Evolutionary conservation across 352 stramenopile genomes (phyloP).

Genomic region (Globisporangium lucens): DNA sequence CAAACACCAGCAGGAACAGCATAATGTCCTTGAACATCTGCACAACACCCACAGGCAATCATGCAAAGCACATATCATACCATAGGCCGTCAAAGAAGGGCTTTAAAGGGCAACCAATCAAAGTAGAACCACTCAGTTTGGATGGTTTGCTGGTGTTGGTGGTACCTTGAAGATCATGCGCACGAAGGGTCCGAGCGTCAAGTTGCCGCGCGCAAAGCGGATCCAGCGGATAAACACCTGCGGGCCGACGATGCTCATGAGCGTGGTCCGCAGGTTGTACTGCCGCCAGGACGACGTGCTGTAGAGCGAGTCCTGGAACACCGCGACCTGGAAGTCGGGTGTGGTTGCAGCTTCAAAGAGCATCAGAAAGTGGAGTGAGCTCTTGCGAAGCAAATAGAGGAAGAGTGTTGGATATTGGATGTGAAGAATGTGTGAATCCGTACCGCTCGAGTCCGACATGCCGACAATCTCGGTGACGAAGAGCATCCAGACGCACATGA

Average conservation of each 20-base stretch:
- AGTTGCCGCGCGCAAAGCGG: slow-evolving; percentile 69
- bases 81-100: background rate
- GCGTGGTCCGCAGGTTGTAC: slow-evolving; percentile 71
- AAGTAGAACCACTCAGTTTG: background rate
- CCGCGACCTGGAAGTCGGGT: slow-evolving; percentile 49
- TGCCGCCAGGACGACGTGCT: slow-evolving; percentile 43
- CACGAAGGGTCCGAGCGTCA: slow-evolving; percentile 68
- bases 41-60: background rate
- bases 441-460: slow-evolving; percentile 33
- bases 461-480: slow-evolving; percentile 48
- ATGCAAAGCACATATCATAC: too few species aligned
- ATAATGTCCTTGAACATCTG: slow-evolving; percentile 83
- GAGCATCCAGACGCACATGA: slow-evolving; percentile 67
- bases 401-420: background rate
- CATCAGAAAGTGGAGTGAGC: background rate
- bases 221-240: slow-evolving; percentile 85
- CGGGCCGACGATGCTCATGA: slow-evolving; percentile 76
- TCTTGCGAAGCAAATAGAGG: background rate
- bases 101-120: background rate
- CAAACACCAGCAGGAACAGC: slow-evolving; percentile 74
- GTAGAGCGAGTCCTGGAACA: slow-evolving; percentile 66
- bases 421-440: background rate
- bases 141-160: background rate
- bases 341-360: slow-evolving; percentile 3
- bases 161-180: slow-evolving; percentile 83